Evolutionary conservation across 257 asterid genomes (phyloP), one percentile per base, ranked within the genome.

Genomic region (Linaria vulgaris): DNA sequence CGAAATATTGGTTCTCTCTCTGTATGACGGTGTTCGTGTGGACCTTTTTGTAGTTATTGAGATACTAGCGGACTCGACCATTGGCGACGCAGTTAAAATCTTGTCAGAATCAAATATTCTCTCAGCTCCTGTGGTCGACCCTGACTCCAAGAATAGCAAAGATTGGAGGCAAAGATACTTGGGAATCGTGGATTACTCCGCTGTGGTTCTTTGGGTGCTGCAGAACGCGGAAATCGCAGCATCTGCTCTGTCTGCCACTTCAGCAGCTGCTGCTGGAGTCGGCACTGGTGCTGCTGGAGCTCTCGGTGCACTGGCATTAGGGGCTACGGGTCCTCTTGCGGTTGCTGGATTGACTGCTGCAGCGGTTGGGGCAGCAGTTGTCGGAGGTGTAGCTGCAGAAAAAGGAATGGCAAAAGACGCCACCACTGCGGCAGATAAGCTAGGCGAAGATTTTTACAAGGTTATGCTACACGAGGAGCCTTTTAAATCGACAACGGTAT

Each of bases 401-500:
- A 78, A 63, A 56, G 90, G 84, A 44, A 76, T 85, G 53, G 96
- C 83, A 37, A 85, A 67, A 58, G 94, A 86, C 50, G 89, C 88
- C 21, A 73, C 88, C 0, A 71, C 84, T 0, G 94, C 95, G 0
- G 97, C 78, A 1, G 80, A 82, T 70, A 82, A 71, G 72, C 66
- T 89, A 23, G 98, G 97, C 0, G 85, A 89, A 62, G 97, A 87
- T 71, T 92, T 89, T 63, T 92, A 89, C 88, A 92, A 83, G 75
- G 88, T 89, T 61, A 74, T 89, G 61, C 88, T 91, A 24, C 82
- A 79, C 13, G 96, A 89, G 72, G 99, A 92, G 78, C 99, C 99
- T 38, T 92, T 89, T 72, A 89, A 83, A 81, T 89, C 99, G 12
- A 76, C 91, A 15, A 82, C 79, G 77, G 97, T 88, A 81, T 64